Evolutionary conservation across 2,329 filamentous ascomycete species (phyloP).

Genomic region (Xylaria sp.): DNA sequence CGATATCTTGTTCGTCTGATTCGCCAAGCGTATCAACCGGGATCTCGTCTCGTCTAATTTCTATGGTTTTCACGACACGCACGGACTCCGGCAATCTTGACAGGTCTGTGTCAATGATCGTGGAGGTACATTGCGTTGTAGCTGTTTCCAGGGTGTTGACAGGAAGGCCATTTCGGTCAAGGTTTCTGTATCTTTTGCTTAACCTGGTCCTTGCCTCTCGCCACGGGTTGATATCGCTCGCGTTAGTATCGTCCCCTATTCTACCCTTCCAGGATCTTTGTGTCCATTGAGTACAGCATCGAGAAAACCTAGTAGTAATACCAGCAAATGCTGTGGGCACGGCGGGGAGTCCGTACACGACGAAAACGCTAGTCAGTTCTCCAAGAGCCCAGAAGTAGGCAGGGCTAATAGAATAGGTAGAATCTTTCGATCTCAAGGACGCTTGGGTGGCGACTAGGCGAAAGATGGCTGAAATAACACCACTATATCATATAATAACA

Average conservation of each 20-base stretch:
- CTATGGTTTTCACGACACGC: slow-evolving; percentile 25
- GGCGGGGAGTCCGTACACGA: slow-evolving; percentile 29
- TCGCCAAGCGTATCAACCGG: slow-evolving; percentile 12
- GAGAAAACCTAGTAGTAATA: not conserved
- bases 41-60: slow-evolving; percentile 28
- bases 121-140: slow-evolving; percentile 22
- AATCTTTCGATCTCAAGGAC: slow-evolving; percentile 20
- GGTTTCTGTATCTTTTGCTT: slow-evolving; percentile 26
- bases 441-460: slow-evolving; percentile 16
- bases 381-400: slow-evolving; percentile 31
- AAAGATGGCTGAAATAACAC: slow-evolving; percentile 30
- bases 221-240: slow-evolving; percentile 12
- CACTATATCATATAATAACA: slow-evolving; percentile 10
- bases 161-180: slow-evolving; percentile 22
- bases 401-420: slow-evolving; percentile 20
- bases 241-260: not conserved
- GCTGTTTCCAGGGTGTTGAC: slow-evolving; percentile 11
- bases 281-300: slow-evolving; percentile 13
- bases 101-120: not conserved
- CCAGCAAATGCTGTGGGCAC: slow-evolving; percentile 17
- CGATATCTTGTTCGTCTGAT: slow-evolving; percentile 25
- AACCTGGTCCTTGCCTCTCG: slow-evolving; percentile 8
- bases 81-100: not conserved
- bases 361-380: slow-evolving; percentile 26
- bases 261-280: not conserved